A percentile compares a stretch with the other conserved stretches of the same genome.
phyloP scores from a whole-genome alignment of 495 filamentous ascomycete species.

The Penicillium ochrochloron region DNA sequence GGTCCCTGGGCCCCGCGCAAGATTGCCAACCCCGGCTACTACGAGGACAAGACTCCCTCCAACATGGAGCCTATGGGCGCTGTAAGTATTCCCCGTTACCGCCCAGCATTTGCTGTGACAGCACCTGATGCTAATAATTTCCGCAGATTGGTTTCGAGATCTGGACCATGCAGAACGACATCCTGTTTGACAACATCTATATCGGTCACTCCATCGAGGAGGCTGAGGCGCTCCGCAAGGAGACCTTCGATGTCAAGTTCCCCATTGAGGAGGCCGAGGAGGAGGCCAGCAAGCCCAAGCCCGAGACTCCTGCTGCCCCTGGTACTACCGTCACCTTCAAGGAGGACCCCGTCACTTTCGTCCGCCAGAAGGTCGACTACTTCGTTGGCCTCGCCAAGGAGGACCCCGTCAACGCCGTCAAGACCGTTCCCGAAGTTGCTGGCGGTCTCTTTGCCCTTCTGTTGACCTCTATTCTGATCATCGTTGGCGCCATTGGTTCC shows the following conservation, averaged over 20 bases:
- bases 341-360: slow-evolving; percentile 87
- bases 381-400: slow-evolving; percentile 85
- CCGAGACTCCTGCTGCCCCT: slow-evolving; percentile 60
- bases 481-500: slow-evolving; percentile 61
- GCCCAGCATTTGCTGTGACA: neutral
- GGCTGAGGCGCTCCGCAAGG: slow-evolving; percentile 84
- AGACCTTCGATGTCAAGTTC: slow-evolving; percentile 94
- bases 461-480: slow-evolving; percentile 68
- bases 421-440: slow-evolving; percentile 89
- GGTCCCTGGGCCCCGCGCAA: slow-evolving; percentile 92
- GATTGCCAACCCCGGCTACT: slow-evolving; percentile 97
- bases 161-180: slow-evolving; percentile 99
- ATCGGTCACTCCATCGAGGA: slow-evolving; percentile 97
- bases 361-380: slow-evolving; percentile 89
- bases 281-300: slow-evolving; percentile 80
- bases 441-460: slow-evolving; percentile 73
- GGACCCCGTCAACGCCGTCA: slow-evolving; percentile 87
- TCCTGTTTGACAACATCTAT: slow-evolving; percentile 99
- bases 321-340: slow-evolving; percentile 85
- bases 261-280: slow-evolving; percentile 82
- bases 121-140: slow-evolving; percentile 17
- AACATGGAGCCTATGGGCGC: slow-evolving; percentile 98
- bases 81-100: slow-evolving; percentile 57
- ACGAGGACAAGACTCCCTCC: slow-evolving; percentile 94
- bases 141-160: slow-evolving; percentile 92